Percentiles rank a stretch among this genome's conserved stretches.
phyloP scores from a whole-genome alignment of 2,329 filamentous ascomycete genomes.

The Aspergillus sclerotialis region DNA sequence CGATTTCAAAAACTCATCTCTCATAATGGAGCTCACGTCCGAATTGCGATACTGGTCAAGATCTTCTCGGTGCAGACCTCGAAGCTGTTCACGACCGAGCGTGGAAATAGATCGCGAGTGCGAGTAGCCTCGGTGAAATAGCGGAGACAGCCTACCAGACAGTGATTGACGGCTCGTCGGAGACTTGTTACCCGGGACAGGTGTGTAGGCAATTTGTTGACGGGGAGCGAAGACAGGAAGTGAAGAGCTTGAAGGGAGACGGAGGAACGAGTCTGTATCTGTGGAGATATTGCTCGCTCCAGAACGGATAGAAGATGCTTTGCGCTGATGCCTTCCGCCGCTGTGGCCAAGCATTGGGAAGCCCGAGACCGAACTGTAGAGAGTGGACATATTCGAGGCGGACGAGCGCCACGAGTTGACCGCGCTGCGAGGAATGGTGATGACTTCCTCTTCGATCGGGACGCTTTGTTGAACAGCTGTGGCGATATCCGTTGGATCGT shows the following conservation, averaged over 20 bases:
- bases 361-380: conserved; percentile 18
- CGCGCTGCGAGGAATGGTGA: conserved; percentile 26
- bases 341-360: conserved; percentile 10
- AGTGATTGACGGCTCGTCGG: conserved; percentile 9
- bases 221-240: conserved; percentile 28
- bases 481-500: conserved; percentile 19
- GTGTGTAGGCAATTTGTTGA: conserved; percentile 10
- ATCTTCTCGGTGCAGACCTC: conserved; percentile 27
- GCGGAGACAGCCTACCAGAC: conserved; percentile 12
- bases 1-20: conserved; percentile 26
- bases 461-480: conserved; percentile 17
- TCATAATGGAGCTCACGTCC: conserved; percentile 29
- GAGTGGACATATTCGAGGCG: conserved; percentile 23
- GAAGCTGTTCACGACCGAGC: conserved; percentile 22
- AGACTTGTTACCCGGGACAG: conserved; percentile 6
- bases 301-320: conserved; percentile 19
- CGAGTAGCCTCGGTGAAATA: conserved; percentile 6
- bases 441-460: conserved; percentile 28
- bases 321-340: conserved; percentile 5
- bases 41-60: conserved; percentile 30
- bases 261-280: conserved; percentile 23
- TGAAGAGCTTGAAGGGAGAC: conserved; percentile 15
- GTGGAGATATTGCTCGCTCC: conserved; percentile 23
- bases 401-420: conserved; percentile 32
- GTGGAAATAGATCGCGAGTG: conserved; percentile 19